Conservation (phyloP, 2,329 filamentous ascomycete species). For the Cercospora brassicicola region DNA sequence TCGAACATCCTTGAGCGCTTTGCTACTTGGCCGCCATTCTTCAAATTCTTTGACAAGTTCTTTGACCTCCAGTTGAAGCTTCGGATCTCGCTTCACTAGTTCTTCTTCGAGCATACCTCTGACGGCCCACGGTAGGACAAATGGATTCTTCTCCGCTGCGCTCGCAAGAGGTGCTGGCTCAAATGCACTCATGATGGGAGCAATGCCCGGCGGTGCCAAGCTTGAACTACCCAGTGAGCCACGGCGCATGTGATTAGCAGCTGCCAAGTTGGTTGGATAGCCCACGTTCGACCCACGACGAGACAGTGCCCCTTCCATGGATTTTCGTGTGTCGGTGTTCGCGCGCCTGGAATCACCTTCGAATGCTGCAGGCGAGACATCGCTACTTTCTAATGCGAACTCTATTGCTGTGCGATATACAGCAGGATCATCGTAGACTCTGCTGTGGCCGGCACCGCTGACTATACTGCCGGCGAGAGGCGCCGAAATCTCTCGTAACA, state of each 20-base stretch:
- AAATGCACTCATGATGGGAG: slow-evolving; percentile 41
- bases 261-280: slow-evolving; percentile 33
- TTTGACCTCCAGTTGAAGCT: slow-evolving; percentile 64
- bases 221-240: slow-evolving; percentile 30
- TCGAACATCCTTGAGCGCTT: slow-evolving; percentile 92
- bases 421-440: slow-evolving; percentile 83
- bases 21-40: slow-evolving; percentile 85
- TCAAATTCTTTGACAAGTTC: slow-evolving; percentile 86
- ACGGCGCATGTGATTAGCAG: slow-evolving; percentile 39
- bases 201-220: slow-evolving; percentile 34
- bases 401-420: slow-evolving; percentile 68
- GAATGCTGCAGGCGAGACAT: slow-evolving; percentile 26
- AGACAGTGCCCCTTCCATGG: slow-evolving; percentile 25
- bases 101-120: slow-evolving; percentile 89
- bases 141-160: slow-evolving; percentile 66
- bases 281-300: slow-evolving; percentile 31
- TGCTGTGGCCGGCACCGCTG: slow-evolving; percentile 86
- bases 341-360: slow-evolving; percentile 12
- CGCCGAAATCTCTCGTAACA: slow-evolving; percentile 84
- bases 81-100: slow-evolving; percentile 78
- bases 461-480: slow-evolving; percentile 90
- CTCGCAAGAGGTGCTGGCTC: slow-evolving; percentile 37
- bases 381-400: slow-evolving; percentile 51
- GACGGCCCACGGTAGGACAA: slow-evolving; percentile 93
- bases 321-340: slow-evolving; percentile 25